phyloP scores from a whole-genome alignment of 257 asterid species.

The Ophiorrhiza pumila region DNA sequence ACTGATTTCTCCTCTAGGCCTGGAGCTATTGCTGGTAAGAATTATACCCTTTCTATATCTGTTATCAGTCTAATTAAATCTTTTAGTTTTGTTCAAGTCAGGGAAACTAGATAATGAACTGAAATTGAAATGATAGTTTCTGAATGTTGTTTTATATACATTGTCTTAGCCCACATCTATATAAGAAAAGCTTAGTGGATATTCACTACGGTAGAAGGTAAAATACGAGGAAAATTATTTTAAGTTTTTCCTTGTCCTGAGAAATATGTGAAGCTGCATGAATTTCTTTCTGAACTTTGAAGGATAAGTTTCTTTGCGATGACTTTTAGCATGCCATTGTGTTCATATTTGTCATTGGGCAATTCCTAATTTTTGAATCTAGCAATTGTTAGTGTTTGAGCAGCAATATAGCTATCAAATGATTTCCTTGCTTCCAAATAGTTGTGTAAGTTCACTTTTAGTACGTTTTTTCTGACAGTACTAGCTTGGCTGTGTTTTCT shows the following conservation, averaged over 20 bases:
- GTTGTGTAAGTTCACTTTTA: not conserved
- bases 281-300: not conserved
- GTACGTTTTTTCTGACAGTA: not conserved
- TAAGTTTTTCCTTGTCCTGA: not conserved
- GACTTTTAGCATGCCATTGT: not conserved
- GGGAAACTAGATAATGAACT: not conserved
- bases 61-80: not conserved
- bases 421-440: slow-evolving; percentile 10
- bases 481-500: not conserved
- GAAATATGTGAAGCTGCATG: not conserved
- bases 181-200: not conserved
- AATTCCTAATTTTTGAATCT: not conserved
- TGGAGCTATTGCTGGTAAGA: slow-evolving; percentile 83
- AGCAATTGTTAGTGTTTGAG: slow-evolving; percentile 7
- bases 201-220: not conserved
- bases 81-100: slow-evolving; percentile 3
- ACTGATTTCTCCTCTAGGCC: slow-evolving; percentile 75
- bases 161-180: not conserved
- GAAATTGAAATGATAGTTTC: not conserved
- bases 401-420: slow-evolving; percentile 6
- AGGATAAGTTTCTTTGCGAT: not conserved
- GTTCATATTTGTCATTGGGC: not conserved
- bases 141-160: too few species aligned
- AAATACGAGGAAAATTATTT: not conserved
- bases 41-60: slow-evolving; percentile 11